A percentile compares a stretch with the other conserved stretches of the same genome.
These are phyloP conservation scores for Calonectria hongkongensis DNA, from an alignment of 2,329 filamentous ascomycete genomes.

Conservation along the genomic window DNA sequence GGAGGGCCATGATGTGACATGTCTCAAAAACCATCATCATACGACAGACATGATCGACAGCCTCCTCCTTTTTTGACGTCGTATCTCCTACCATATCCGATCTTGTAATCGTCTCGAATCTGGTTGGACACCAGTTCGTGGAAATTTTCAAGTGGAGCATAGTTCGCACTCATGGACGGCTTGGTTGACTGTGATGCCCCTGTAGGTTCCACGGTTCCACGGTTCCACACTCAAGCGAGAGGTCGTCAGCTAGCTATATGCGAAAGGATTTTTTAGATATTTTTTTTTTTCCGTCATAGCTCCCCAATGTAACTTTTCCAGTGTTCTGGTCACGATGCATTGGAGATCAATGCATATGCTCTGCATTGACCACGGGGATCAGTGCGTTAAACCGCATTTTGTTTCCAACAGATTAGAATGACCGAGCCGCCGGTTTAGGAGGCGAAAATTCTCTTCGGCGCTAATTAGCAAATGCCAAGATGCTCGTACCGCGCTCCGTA, in stretches of 20 bases:
- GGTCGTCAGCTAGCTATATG: not conserved
- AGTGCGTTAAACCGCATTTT: constrained; percentile 17
- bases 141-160: constrained; percentile 2
- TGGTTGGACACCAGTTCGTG: constrained; percentile 5
- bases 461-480: constrained; percentile 25
- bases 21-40: not conserved
- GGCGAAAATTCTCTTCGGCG: constrained; percentile 16
- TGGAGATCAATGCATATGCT: constrained; percentile 11
- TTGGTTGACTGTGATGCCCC: not conserved
- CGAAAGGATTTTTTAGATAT: not conserved
- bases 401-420: not conserved
- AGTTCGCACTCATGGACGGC: constrained; percentile 9
- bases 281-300: constrained; percentile 8
- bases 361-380: constrained; percentile 13
- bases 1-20: not conserved
- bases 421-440: constrained; percentile 15
- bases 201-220: constrained; percentile 26
- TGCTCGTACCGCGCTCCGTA: constrained; percentile 3
- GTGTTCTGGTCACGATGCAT: constrained; percentile 24
- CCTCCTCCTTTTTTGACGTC: not conserved
- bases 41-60: not conserved
- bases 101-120: not conserved
- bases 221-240: constrained; percentile 17
- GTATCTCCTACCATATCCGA: not conserved
- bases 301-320: constrained; percentile 23